A percentile compares a stretch with the other conserved stretches of the same genome.
Conservation (phyloP, 2,329 filamentous ascomycete genomes). For the Thelonectria discophora region DNA sequence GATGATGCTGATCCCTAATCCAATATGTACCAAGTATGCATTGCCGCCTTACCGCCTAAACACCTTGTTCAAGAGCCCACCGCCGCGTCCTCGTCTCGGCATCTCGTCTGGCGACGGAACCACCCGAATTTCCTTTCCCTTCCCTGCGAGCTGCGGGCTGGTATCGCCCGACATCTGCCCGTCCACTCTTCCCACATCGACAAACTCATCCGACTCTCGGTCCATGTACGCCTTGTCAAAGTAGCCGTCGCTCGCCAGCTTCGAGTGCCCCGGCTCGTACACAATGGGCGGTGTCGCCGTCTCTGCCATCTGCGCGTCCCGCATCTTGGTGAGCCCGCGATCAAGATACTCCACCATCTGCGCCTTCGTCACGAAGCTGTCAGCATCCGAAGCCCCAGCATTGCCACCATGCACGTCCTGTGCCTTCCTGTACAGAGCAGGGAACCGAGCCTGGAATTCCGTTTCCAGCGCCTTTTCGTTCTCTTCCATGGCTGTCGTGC, state of each 20-base stretch:
- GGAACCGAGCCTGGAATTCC: slow-evolving; percentile 57
- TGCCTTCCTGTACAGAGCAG: slow-evolving; percentile 57
- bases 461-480: slow-evolving; percentile 60
- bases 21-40: background rate
- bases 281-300: slow-evolving; percentile 29
- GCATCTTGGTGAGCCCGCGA: slow-evolving; percentile 56
- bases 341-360: slow-evolving; percentile 60
- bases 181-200: slow-evolving; percentile 45
- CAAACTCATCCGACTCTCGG: slow-evolving; percentile 47
- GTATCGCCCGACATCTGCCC: slow-evolving; percentile 32
- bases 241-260: slow-evolving; percentile 44
- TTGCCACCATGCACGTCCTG: slow-evolving; percentile 46
- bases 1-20: background rate
- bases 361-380: slow-evolving; percentile 56
- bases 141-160: slow-evolving; percentile 30
- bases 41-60: slow-evolving; percentile 42
- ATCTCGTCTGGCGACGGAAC: slow-evolving; percentile 30
- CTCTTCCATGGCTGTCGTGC: slow-evolving; percentile 51
- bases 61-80: slow-evolving; percentile 49
- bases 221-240: slow-evolving; percentile 39
- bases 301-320: slow-evolving; percentile 38
- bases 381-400: slow-evolving; percentile 43
- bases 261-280: slow-evolving; percentile 44
- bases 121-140: slow-evolving; percentile 35
- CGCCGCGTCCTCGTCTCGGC: slow-evolving; percentile 42